Conservation (phyloP, 495 filamentous ascomycete species). For the Halenospora varia region DNA sequence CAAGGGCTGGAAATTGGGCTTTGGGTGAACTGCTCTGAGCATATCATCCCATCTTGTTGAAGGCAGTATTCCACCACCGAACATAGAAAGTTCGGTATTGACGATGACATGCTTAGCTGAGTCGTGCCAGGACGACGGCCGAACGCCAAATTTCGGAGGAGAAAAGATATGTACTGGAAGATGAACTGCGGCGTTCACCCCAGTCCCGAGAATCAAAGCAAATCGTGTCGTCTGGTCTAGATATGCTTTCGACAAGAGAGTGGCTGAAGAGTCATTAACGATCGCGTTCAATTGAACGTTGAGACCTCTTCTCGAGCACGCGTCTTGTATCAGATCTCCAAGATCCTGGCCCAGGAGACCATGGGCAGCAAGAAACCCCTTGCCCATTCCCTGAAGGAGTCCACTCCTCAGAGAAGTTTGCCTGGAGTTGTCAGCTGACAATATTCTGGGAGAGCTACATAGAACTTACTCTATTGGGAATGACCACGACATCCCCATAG, state of each 20-base stretch:
- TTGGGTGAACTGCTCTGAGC: slow-evolving; percentile 58
- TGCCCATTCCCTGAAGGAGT: slow-evolving; percentile 78
- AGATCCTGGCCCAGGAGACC: slow-evolving; percentile 48
- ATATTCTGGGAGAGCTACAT: slow-evolving; percentile 13
- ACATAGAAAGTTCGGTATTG: slow-evolving; percentile 87
- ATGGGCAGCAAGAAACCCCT: slow-evolving; percentile 61
- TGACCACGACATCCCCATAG: slow-evolving; percentile 77
- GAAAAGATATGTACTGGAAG: slow-evolving; percentile 49
- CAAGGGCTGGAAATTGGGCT: slow-evolving; percentile 79
- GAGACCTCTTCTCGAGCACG: slow-evolving; percentile 36
- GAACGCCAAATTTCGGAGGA: slow-evolving; percentile 42
- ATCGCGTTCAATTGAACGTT: slow-evolving; percentile 70
- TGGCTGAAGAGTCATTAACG: slow-evolving; percentile 80
- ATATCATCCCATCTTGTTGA: slow-evolving; percentile 69
- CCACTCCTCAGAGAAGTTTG: slow-evolving; percentile 75
- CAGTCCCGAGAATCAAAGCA: slow-evolving; percentile 53
- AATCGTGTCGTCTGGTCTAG: slow-evolving; percentile 55
- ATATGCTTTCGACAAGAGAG: slow-evolving; percentile 75
- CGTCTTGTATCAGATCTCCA: slow-evolving; percentile 45
- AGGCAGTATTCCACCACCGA: slow-evolving; percentile 63
- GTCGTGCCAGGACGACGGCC: slow-evolving; percentile 53
- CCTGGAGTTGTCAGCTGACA: slow-evolving; percentile 31
- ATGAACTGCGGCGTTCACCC: slow-evolving; percentile 50
- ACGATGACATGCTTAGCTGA: slow-evolving; percentile 56
- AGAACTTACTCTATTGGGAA: slow-evolving; percentile 74